phyloP scores from a whole-genome alignment of 129 eudicot species.

The Escallonia rubra region DNA sequence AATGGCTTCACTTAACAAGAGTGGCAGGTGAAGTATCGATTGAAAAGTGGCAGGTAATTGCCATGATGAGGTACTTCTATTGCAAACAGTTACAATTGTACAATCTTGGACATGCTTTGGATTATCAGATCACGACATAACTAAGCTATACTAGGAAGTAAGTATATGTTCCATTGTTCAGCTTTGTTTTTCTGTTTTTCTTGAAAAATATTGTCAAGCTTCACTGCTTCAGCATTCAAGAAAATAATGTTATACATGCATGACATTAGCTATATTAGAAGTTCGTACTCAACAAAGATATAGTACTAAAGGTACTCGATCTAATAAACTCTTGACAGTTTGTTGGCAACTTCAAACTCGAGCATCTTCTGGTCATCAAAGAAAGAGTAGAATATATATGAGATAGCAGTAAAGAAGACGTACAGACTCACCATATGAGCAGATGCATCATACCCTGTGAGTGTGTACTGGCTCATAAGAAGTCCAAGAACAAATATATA shows the following conservation, averaged over 20 bases:
- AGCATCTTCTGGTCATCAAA: not conserved
- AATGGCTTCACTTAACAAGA: too few relatives aligned
- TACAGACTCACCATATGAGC: slow-evolving; percentile 87
- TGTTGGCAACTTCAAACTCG: not conserved
- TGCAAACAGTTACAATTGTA: too few relatives aligned
- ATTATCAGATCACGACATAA: not conserved
- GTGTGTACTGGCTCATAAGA: slow-evolving; percentile 94
- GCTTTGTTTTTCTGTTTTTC: not conserved
- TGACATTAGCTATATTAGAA: not conserved
- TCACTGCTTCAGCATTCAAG: not conserved
- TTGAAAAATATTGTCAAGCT: too few relatives aligned
- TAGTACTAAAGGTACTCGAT: not conserved
- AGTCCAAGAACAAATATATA: slow-evolving; percentile 89
- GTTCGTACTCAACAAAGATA: not conserved
- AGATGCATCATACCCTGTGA: slow-evolving; percentile 99
- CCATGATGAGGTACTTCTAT: too few relatives aligned
- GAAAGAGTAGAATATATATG: not conserved
- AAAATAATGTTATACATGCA: not conserved
- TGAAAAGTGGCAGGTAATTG: too few relatives aligned
- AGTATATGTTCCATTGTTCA: not conserved
- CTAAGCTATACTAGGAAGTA: not conserved
- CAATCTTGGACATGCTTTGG: too few relatives aligned
- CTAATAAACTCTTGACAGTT: not conserved
- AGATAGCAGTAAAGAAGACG: not conserved
- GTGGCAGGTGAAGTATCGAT: too few relatives aligned